Evolutionary conservation across 805 yeast species (phyloP).

Genomic region (Helenozyma baotianmanensis): DNA sequence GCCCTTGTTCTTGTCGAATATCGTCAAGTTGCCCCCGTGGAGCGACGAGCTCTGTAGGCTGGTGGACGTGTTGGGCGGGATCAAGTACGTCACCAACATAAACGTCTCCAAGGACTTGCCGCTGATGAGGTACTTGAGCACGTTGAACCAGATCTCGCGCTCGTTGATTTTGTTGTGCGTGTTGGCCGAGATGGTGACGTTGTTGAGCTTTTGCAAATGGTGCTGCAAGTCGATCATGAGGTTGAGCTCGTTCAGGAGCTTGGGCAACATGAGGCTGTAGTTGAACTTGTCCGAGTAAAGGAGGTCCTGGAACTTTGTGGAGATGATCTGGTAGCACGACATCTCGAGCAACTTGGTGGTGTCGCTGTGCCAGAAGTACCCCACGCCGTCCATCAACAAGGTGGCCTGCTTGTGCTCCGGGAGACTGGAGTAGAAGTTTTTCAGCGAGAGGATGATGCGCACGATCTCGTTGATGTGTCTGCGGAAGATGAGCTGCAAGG

Average conservation of each 20-base stretch:
- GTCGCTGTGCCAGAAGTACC: conserved; percentile 41
- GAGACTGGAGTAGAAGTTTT: conserved; percentile 26
- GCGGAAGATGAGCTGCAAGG: conserved; percentile 39
- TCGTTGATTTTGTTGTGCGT: conserved; percentile 19
- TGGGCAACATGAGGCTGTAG: conserved; percentile 32
- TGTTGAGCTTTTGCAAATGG: conserved; percentile 35
- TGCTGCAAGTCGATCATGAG: conserved; percentile 41
- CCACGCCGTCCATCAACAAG: conserved; percentile 37
- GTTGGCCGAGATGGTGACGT: conserved; percentile 6
- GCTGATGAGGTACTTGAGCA: conserved; percentile 38
- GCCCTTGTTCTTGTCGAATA: conserved; percentile 42
- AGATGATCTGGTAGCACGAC: conserved; percentile 37
- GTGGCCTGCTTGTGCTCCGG: conserved; percentile 16
- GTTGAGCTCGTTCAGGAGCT: conserved; percentile 36
- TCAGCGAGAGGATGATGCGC: conserved; percentile 34
- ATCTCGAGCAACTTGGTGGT: conserved; percentile 36
- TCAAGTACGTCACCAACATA: conserved; percentile 35
- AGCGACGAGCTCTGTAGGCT: conserved; percentile 33
- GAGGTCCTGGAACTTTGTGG: conserved; percentile 31
- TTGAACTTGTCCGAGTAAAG: conserved; percentile 26
- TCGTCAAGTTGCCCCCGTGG: conserved; percentile 37
- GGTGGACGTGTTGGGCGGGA: conserved; percentile 38
- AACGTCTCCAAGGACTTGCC: conserved; percentile 39
- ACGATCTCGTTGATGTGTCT: conserved; percentile 42
- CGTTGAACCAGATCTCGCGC: conserved; percentile 39